Evolutionary conservation across 208 protist genomes (phyloP), one percentile per base, ranked within the genome.

Genomic region (Vickermania spadyakhi): DNA sequence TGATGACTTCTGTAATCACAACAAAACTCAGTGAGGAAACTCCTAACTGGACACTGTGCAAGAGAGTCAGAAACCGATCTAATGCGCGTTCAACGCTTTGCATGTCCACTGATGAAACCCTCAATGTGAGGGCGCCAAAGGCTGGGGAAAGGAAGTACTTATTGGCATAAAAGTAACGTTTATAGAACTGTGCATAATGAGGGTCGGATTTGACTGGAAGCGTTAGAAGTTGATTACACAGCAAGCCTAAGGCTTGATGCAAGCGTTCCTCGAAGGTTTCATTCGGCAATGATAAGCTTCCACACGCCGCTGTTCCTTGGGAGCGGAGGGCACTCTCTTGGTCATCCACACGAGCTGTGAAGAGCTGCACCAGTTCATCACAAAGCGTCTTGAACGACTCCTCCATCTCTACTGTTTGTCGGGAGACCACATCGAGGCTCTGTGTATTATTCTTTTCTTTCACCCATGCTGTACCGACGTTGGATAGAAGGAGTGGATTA

Each of bases 181-280:
- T 58, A 56, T 90, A 91, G 31, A 62, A 56, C 25, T 45, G 63
- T 2, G 56, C 11, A 45, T 81, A 93, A 4, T 41, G 29, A 29
- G 2, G 21, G 14, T 63, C 45, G 28, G 41, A 28, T 29, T 68
- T 65, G 54, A 52, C 29, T 0, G 72, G 70, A 25, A 91, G 36
- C 1, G 21, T 7, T 26, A 83, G 50, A 13, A 78, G 52, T 1
- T 36, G 52, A 49, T 94, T 90, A 13, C 76, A 31, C 25, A 84
- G 66, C 54, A 73, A 63, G 11, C 70, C 66, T 13, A 87, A 4
- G 27, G 52, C 77, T 7, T 86, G 53, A 51, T 92, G 81, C 13
- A 94, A 72, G 3, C 88, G 77, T 31, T 92, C 76, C 66, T 87
- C 75, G 0, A 94, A 1, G 1, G 88, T 94, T 59, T 94, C 82